Evolutionary conservation across 805 yeast genomes (phyloP), one percentile per base, ranked within the genome.

Genomic region (Kregervanrija delftensis): DNA sequence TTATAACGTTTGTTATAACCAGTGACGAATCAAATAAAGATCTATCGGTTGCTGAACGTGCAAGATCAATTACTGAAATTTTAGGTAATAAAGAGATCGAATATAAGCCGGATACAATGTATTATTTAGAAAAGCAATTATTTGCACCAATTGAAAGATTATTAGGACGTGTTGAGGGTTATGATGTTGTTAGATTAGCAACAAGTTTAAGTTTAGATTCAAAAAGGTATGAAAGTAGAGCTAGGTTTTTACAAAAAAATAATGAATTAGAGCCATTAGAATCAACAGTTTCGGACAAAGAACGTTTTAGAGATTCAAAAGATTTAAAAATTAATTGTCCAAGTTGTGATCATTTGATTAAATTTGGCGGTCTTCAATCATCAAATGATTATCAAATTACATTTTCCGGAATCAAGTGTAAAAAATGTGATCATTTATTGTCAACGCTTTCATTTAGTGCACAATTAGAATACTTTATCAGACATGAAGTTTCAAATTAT

Each of bases 111-210:
- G 99, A 93, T 63, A 74, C 86, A 1, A 72, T 69, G 35, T 90
- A 76, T 59, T 93, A 93, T 61, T 68, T 91, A 53, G 93, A 83
- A 52, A 86, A 88, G 61, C 99, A 93, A 65, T 76, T 93, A 9
- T 79, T 85, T 56, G 89, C 95, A 2, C 97, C 97, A 3, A 81
- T 93, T 9, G 95, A 87, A 59, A 79, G 99, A 65, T 70, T 93
- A 43, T 69, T 91, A 36, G 95, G 83, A 52, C 77, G 83, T 49
- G 81, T 93, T 43, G 95, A 88, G 51, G 96, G 98, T 36, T 75
- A 85, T 50, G 97, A 91, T 58, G 72, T 81, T 56, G 78, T 80
- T 40, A 74, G 93, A 52, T 71, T 93, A 35, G 95, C 96, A 4
- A 72, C 74, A 39, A 72, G 83, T 3, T 69, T 93, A 33, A 96